These are phyloP conservation scores for Cytospora leucostoma DNA, from an alignment of 2,329 filamentous ascomycete species.

Conservation along the genomic window DNA sequence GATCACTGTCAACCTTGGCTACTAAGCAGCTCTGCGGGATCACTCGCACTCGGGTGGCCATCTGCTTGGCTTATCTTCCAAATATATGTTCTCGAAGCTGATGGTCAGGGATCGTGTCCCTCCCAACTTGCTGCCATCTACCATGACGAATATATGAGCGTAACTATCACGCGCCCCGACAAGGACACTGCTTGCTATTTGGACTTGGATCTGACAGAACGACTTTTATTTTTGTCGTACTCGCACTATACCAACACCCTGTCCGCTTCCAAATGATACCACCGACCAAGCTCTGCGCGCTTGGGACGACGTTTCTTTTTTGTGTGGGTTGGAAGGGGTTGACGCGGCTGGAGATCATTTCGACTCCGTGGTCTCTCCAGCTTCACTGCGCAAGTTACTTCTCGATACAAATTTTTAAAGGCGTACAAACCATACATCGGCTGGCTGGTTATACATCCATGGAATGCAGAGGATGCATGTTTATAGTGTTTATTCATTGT, in stretches of 20 bases:
- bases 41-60: constrained; percentile 6
- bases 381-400: constrained; percentile 16
- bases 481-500: constrained; percentile 28
- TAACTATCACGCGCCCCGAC: constrained; percentile 5
- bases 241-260: not conserved
- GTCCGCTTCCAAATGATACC: constrained; percentile 19
- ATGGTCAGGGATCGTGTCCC: constrained; percentile 5
- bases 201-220: constrained; percentile 9
- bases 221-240: constrained; percentile 7
- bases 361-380: constrained; percentile 3
- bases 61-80: constrained; percentile 4
- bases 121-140: constrained; percentile 13
- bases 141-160: constrained; percentile 14
- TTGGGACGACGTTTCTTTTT: constrained; percentile 3
- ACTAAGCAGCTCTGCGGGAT: not conserved
- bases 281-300: constrained; percentile 19
- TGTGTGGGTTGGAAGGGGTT: constrained; percentile 11
- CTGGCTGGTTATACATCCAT: constrained; percentile 19
- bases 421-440: constrained; percentile 27
- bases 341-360: constrained; percentile 13
- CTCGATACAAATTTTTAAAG: constrained; percentile 26
- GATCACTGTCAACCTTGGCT: constrained; percentile 25
- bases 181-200: constrained; percentile 10
- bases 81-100: constrained; percentile 8
- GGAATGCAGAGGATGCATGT: constrained; percentile 19